A percentile compares a stretch with the other conserved stretches of the same genome.
Conservation (phyloP, 345 rosid genomes). For the Salix brachista region DNA sequence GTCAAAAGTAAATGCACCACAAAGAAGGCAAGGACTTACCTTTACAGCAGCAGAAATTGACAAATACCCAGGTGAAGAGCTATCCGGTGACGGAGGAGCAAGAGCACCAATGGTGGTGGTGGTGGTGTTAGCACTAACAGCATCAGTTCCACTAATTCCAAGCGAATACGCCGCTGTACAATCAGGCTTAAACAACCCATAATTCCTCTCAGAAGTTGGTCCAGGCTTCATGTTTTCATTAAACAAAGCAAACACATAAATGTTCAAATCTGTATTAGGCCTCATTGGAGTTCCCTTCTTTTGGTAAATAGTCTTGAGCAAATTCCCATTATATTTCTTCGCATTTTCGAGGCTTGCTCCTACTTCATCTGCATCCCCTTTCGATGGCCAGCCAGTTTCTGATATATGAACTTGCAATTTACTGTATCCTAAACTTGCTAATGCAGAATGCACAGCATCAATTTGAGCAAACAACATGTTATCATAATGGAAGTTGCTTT, state of each 20-base stretch:
- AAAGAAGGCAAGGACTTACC: not conserved
- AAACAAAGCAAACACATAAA: slow-evolving; percentile 79
- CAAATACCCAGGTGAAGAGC: slow-evolving; percentile 24
- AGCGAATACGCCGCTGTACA: slow-evolving; percentile 67
- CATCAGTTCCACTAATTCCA: slow-evolving; percentile 17
- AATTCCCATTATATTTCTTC: slow-evolving; percentile 74
- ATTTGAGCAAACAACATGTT: slow-evolving; percentile 94
- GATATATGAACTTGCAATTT: slow-evolving; percentile 64
- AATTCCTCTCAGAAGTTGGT: slow-evolving; percentile 91
- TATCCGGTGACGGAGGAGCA: slow-evolving; percentile 15
- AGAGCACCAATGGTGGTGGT: not conserved
- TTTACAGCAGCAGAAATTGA: slow-evolving; percentile 18
- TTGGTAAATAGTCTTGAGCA: slow-evolving; percentile 52
- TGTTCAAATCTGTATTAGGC: slow-evolving; percentile 52
- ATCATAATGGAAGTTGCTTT: slow-evolving; percentile 62
- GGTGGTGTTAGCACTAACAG: slow-evolving; percentile 1
- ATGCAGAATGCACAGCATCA: slow-evolving; percentile 76
- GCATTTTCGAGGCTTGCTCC: slow-evolving; percentile 88
- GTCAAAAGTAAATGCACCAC: not conserved
- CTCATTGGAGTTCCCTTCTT: slow-evolving; percentile 76
- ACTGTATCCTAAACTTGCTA: slow-evolving; percentile 59
- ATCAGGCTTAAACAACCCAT: slow-evolving; percentile 89
- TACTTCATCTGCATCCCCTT: slow-evolving; percentile 74
- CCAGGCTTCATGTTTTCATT: slow-evolving; percentile 97
- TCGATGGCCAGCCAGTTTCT: slow-evolving; percentile 99